A percentile compares a stretch with the other conserved stretches of the same genome.
phyloP scores from a whole-genome alignment of 192 early-diverging fungal species.

The Pilaira anomala region DNA sequence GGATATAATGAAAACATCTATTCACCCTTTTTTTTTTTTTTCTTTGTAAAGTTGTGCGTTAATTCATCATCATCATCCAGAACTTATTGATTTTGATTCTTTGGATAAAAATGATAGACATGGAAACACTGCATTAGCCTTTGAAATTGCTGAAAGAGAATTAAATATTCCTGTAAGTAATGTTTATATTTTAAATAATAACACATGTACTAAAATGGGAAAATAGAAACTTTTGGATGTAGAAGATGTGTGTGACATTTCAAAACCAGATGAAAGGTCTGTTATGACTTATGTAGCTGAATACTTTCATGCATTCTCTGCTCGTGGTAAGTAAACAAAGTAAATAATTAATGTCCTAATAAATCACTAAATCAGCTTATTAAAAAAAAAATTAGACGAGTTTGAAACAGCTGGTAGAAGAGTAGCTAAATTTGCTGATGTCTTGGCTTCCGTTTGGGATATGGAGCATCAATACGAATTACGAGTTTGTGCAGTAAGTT shows the following conservation, averaged over 20 bases:
- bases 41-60: conserved; percentile 69
- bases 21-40: background rate
- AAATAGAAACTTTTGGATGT: conserved; percentile 82
- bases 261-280: conserved; percentile 93
- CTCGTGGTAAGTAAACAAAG: conserved; percentile 50
- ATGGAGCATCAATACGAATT: conserved; percentile 94
- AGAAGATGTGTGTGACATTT: conserved; percentile 91
- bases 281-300: conserved; percentile 98
- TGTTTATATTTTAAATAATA: too few relatives aligned
- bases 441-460: conserved; percentile 84
- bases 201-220: background rate
- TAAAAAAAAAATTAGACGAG: conserved; percentile 49
- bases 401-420: conserved; percentile 88
- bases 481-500: conserved; percentile 61
- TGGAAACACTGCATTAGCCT: conserved; percentile 88
- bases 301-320: conserved; percentile 97
- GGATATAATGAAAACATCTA: background rate
- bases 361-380: too few relatives aligned
- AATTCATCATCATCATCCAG: conserved; percentile 96
- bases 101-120: conserved; percentile 83
- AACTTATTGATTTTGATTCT: conserved; percentile 83
- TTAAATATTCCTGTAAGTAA: conserved; percentile 74
- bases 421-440: conserved; percentile 87
- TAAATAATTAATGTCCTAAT: background rate
- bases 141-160: conserved; percentile 89